Base-by-base conservation (phyloP, 495 filamentous ascomycete genomes). In the Neurospora sp. region DNA sequence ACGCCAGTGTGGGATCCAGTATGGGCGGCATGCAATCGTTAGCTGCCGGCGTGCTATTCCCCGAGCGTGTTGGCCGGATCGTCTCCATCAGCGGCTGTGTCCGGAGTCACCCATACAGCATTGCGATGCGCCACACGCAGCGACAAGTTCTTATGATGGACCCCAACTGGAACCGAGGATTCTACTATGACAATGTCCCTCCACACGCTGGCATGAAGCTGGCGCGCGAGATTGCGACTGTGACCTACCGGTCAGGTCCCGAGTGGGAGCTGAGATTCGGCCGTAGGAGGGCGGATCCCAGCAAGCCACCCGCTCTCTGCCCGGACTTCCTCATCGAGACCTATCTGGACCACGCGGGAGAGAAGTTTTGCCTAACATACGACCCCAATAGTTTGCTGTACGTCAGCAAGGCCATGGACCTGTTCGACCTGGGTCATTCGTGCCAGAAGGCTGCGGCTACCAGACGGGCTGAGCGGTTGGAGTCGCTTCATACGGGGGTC, bases 21-120 rank as follows among this genome's bases (percentile, higher is more conserved):
- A 99, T 99, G 96, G 96, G 95, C 68, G 96, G 96, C 20, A 99
- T 99, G 96, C 94, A 98, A 79, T 96, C 93, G 80, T 84, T 99
- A 14, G 93, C 94, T 20, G 92, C 94, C 4, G 96, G 94, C n/a
- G 89, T 93, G 1, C 80, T 97, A 18, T 97, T 95, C 81, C 91
- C 93, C 12, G 88, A 92, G 44, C 86, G 94, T 42, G 89, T 98
- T 1, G 87, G 90, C 31, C 89, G 90, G 72, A 89, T 99, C 71
- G 93, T 94, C 44, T 94, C 90, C 76, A 97, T 98, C 80, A 94
- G 91, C 77, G 96, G 94, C 44, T 99, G 96, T 80, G 96, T 94
- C 10, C 87, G 96, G 73, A 97, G 93, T 78, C 96, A 99, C 82
- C 96, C 96, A 27, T 98, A 98, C 81, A 97, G 94, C 79, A 97